Evolutionary conservation across 208 protist genomes (phyloP), one percentile per base, ranked within the genome.

Genomic region (Trypanosoma theileri): DNA sequence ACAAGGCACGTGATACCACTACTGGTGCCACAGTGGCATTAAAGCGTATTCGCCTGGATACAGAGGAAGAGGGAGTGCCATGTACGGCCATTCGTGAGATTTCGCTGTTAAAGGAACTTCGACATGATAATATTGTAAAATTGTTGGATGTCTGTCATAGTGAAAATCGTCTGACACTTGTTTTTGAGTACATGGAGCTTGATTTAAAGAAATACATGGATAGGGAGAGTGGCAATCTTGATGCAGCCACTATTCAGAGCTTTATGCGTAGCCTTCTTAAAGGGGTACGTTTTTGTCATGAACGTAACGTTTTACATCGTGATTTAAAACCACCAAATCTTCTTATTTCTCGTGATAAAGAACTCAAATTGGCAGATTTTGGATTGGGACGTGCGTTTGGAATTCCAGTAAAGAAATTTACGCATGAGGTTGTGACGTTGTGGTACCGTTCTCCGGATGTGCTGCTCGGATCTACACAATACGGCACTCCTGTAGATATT

Each of bases 121-220:
- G 96, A 1, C 98, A 99, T 70, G 77, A 91, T 1, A 99, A 98
- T 69, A 95, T 98, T 59, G 91, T 98, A 11, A 91, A 92, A 54
- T 71, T 99, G 6, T 75, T 96, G 19, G 98, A 99, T 70, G 96
- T 99, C 9, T 96, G 97, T 31, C 94, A 98, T 81, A 97, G 82
- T 24, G 89, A 98, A 40, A 88, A 88, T 50, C 96, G 97, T 40
- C 86, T 99, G 17, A 98, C 91, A 7, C 80, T 99, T 22, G 98
- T 99, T 13, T 99, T 99, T 71, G 98, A 99, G 81, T 99, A 93
- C 77, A 72, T 98, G 31, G 96, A 99, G 50, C 55, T 96, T 50
- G 98, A 99, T 75, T 69, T 99, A 51, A 98, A 98, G 73, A 98
- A 98, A 73, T 99, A 95, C 68, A 81, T 99, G 42, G 95, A 99